Base-by-base conservation (phyloP, 1,139 yeast genomes). In the Geotrichum australiense region DNA sequence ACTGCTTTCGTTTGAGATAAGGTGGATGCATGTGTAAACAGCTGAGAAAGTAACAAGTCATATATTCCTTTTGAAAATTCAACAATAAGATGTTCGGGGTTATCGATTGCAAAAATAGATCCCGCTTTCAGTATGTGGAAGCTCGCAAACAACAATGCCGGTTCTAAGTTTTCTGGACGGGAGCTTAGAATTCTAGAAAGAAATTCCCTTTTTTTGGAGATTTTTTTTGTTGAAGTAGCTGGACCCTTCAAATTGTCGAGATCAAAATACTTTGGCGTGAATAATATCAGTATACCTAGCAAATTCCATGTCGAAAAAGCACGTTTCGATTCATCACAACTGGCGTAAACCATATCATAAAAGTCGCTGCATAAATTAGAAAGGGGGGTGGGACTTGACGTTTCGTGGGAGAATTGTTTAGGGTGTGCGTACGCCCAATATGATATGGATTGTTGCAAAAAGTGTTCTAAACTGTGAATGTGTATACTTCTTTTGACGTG, bases 401-500 rank as follows among this genome's bases (percentile, higher is more conserved):
- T 65, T 57, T 15, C 45, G 18, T 30, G 27, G 4, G 49, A 64
- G 41, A 53, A 71, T 50, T 77, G 81, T 11, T 59, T 57, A 0
- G 85, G 77, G 51, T 80, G 65, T n/a, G 79, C 66, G 40, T 71
- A 63, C 15, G 74, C 63, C 74, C 84, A 83, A 47, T 70, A 69
- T 50, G 70, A 66, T 8, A 79, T 57, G 35, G 75, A 63, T 41
- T 66, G 66, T 20, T 78, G 61, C 45, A 73, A 66, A 51, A 74
- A 79, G 16, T 70, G 66, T 26, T 77, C 62, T 3, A 77, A 57
- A 11, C 75, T 62, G 51, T 72, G 74, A 47, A 70, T 72, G 70
- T 84, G 82, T 4, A 76, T 63, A 15, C 66, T 67, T 43, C 74
- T 71, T 48, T 67, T 70, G 22, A 76, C 64, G 21, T 62, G 55